These are phyloP conservation scores for Chlorella sp. DNA, from an alignment of 139 green algal species.

Conservation along the genomic window DNA sequence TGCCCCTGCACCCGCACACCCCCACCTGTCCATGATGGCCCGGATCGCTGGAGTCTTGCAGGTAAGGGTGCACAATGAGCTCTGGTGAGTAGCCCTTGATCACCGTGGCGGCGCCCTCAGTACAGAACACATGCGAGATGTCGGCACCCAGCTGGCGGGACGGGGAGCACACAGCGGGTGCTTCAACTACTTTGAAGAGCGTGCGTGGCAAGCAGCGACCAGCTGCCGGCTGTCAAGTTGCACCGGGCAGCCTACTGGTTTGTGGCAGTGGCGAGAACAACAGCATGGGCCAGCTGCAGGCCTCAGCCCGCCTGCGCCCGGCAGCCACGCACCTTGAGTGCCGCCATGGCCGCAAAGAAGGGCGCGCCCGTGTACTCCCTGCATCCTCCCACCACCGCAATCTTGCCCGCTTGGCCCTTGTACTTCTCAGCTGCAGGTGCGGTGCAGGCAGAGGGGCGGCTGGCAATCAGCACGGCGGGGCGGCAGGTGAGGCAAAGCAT, in stretches of 20 bases:
- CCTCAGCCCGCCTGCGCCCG: too few relatives aligned
- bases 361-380: slow-evolving; percentile 96
- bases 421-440: slow-evolving; percentile 64
- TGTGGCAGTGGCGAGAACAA: too few relatives aligned
- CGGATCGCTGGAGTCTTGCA: slow-evolving; percentile 58
- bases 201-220: too few relatives aligned
- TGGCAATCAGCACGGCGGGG: too few relatives aligned
- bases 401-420: slow-evolving; percentile 92
- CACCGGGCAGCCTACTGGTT: too few relatives aligned
- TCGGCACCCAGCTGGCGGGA: slow-evolving; percentile 82
- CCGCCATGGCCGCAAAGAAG: slow-evolving; percentile 92
- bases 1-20: not conserved
- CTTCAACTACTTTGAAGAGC: too few relatives aligned
- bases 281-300: too few relatives aligned
- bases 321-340: slow-evolving; percentile 77
- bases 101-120: slow-evolving; percentile 75
- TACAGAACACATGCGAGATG: slow-evolving; percentile 94
- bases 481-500: not conserved
- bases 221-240: too few relatives aligned
- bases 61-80: slow-evolving; percentile 95
- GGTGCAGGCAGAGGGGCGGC: not conserved
- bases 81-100: slow-evolving; percentile 97
- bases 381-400: slow-evolving; percentile 95
- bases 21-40: not conserved
- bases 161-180: too few relatives aligned